phyloP scores from a whole-genome alignment of 2,329 filamentous ascomycete genomes.

The Neophaeococcomyces mojaviensis region DNA sequence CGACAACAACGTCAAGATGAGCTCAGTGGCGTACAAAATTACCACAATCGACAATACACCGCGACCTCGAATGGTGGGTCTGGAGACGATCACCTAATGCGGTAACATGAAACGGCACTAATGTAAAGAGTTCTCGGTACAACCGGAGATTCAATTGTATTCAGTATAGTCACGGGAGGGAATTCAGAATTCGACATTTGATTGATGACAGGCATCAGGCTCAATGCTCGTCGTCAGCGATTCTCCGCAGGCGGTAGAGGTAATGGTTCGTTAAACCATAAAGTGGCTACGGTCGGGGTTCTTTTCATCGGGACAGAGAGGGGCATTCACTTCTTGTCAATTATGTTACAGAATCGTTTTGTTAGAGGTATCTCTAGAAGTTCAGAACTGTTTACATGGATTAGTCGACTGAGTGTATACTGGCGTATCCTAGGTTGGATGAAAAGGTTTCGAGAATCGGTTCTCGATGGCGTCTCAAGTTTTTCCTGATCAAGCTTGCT shows the following conservation, averaged over 20 bases:
- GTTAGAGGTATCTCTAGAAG: too few relatives aligned
- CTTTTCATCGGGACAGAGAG: too few relatives aligned
- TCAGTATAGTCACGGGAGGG: neutral
- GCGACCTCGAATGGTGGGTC: neutral
- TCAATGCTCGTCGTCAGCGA: neutral
- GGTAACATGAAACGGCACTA: constrained; percentile 5
- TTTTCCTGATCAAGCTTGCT: too few relatives aligned
- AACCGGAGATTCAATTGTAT: neutral
- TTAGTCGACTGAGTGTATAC: too few relatives aligned
- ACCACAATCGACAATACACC: constrained; percentile 1
- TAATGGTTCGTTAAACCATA: too few relatives aligned
- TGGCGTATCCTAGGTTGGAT: too few relatives aligned
- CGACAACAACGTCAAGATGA: constrained; percentile 23
- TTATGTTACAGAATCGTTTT: too few relatives aligned
- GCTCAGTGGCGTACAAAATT: constrained; percentile 12
- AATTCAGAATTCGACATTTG: neutral
- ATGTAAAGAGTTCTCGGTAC: neutral
- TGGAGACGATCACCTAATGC: constrained; percentile 5
- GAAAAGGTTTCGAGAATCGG: too few relatives aligned
- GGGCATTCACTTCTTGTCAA: too few relatives aligned
- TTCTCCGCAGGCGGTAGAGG: neutral
- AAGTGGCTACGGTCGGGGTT: too few relatives aligned
- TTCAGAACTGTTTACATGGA: too few relatives aligned
- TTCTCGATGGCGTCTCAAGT: too few relatives aligned
- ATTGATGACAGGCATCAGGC: neutral